Conservation (phyloP, 805 yeast genomes). For the Ogataea siamensis region DNA sequence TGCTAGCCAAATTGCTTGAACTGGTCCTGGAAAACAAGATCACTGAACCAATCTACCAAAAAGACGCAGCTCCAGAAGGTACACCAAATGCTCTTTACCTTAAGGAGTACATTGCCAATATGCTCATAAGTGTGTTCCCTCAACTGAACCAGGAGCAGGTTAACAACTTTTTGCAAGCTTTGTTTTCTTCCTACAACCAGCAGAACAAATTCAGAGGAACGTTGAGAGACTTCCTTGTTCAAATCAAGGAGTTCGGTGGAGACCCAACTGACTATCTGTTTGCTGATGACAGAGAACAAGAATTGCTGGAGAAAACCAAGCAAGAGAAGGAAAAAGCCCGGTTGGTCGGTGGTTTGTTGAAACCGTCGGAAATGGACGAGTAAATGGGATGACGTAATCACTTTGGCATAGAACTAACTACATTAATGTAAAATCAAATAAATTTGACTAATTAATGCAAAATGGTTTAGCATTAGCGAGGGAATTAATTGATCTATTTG, state of each 20-base stretch:
- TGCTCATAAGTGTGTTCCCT: conserved; percentile 87
- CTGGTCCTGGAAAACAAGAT: conserved; percentile 77
- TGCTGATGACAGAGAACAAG: conserved; percentile 88
- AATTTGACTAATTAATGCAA: conserved; percentile 2
- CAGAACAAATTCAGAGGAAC: conserved; percentile 75
- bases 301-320: conserved; percentile 63
- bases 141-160: conserved; percentile 85
- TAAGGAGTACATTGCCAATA: conserved; percentile 75
- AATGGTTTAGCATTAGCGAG: conserved; percentile 1
- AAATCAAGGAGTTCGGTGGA: conserved; percentile 93
- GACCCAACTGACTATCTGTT: conserved; percentile 91
- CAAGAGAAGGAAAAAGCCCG: conserved; percentile 77
- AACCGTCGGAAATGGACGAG: conserved; percentile 93
- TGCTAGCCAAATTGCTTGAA: conserved; percentile 79
- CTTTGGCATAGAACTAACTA: conserved; percentile 3
- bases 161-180: conserved; percentile 72
- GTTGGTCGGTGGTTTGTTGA: conserved; percentile 88
- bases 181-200: conserved; percentile 71
- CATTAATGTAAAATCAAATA: not conserved
- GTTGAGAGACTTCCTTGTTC: conserved; percentile 92
- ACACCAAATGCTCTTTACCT: conserved; percentile 77
- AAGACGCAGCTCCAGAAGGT: conserved; percentile 82
- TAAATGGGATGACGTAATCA: conserved; percentile 14
- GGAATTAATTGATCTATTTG: conserved; percentile 7
- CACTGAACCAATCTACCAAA: conserved; percentile 70